These are phyloP conservation scores for Pythium plurisporium DNA, from an alignment of 352 stramenopile genomes.

Conservation along the genomic window DNA sequence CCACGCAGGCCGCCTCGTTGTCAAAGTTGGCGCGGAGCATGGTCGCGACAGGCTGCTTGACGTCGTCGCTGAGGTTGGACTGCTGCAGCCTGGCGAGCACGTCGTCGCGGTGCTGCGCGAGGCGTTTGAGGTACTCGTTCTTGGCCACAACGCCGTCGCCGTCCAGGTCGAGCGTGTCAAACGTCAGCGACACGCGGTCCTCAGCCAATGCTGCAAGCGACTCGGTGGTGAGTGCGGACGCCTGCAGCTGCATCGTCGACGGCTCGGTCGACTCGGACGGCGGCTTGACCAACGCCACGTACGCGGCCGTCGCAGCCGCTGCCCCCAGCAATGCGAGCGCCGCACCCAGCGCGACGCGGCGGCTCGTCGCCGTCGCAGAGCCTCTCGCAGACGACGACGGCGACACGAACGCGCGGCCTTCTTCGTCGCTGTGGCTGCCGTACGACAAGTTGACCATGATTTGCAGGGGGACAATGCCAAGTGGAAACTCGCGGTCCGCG, in stretches of 20 bases:
- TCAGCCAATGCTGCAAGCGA: not conserved
- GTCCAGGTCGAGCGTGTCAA: constrained; percentile 12
- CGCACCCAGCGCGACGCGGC: constrained; percentile 1
- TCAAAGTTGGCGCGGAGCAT: constrained; percentile 13
- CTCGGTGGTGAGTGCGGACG: not conserved
- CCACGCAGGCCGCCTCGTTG: constrained; percentile 9
- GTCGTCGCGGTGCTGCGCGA: not conserved
- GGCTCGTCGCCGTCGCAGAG: not conserved
- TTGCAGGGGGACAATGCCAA: no score
- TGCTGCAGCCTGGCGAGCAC: constrained; percentile 14
- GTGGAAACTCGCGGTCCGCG: no score
- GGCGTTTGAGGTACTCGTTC: constrained; percentile 10
- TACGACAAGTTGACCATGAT: constrained; percentile 10
- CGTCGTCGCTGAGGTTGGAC: constrained; percentile 13
- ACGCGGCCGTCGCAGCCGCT: constrained; percentile 3
- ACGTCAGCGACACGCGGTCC: not conserved
- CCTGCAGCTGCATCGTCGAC: not conserved
- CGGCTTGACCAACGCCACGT: not conserved
- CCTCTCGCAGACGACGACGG: not conserved
- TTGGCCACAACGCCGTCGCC: constrained; percentile 19
- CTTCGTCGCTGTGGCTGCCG: constrained; percentile 20
- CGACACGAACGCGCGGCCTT: constrained; percentile 16
- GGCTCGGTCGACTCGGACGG: not conserved
- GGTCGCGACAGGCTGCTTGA: constrained; percentile 10
- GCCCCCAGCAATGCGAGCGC: constrained; percentile 7